phyloP scores from a whole-genome alignment of 176 grass and related monocot genomes.

The Pontederia crassipes region DNA sequence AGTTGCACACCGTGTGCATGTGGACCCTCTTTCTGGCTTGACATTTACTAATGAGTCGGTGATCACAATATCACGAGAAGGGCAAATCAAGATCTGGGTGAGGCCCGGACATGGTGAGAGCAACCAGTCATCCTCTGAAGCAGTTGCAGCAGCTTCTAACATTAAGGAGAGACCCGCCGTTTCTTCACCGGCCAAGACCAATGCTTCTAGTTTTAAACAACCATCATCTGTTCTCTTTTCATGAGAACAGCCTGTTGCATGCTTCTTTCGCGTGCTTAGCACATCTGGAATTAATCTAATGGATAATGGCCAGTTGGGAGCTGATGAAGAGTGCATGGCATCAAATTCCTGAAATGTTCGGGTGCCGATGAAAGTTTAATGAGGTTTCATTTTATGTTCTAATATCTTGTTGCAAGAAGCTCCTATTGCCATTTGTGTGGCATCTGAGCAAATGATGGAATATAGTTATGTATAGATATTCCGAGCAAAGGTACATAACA shows the following conservation, averaged over 20 bases:
- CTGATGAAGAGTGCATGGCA: background rate
- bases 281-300: background rate
- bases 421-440: background rate
- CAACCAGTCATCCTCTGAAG: constrained; percentile 3
- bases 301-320: background rate
- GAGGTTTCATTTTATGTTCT: no score
- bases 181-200: constrained; percentile 25
- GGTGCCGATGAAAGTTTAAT: no score
- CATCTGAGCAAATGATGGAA: constrained; percentile 2
- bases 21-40: constrained; percentile 62
- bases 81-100: constrained; percentile 7
- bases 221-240: constrained; percentile 10
- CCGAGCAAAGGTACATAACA: background rate
- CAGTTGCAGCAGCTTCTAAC: constrained; percentile 12
- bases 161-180: constrained; percentile 36
- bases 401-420: background rate
- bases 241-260: background rate
- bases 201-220: constrained; percentile 43
- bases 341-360: no score
- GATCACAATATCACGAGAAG: constrained; percentile 1
- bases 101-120: constrained; percentile 3
- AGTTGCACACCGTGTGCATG: constrained; percentile 54
- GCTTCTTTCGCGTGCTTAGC: background rate
- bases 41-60: constrained; percentile 72
- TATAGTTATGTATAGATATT: background rate